Evolutionary conservation across 805 yeast genomes (phyloP), one percentile per base, ranked within the genome.

Genomic region (Kazachstania kunashirensis): DNA sequence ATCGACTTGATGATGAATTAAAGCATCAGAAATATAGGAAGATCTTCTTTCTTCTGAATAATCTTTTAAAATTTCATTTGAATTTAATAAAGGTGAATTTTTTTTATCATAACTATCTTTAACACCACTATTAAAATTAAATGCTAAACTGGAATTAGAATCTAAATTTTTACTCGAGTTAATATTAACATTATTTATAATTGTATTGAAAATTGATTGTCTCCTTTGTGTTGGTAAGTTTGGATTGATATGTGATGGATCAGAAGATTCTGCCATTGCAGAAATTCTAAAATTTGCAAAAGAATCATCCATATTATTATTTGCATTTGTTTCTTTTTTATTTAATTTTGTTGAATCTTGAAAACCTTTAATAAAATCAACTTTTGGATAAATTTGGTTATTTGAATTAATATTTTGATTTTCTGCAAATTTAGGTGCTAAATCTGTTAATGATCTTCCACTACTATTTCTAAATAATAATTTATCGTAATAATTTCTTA

Each of bases 11-110:
- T 50, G 41, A 36, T 59, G 59, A 18, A 77, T 71, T 40, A 73
- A 65, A 3, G 71, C 61, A 50, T 79, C 89, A 2, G 86, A 83
- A 10, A 84, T 77, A 52, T 76, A 80, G 37, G 80, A 72, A 11
- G 88, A 85, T 57, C 92, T 70, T 57, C 92, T 68, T 9, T 81
- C 73, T n/a, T 12, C 21, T 8, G 38, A 29, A 18, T 21, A 17
- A 24, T 29, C 16, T 11, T 24, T 16, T 11, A 23, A 23, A 11
- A 23, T 9, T 11, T 23, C 11, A 9, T 8, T 23, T 23, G 24
- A 11, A 9, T 11, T 23, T 23, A 23, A 11, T 23, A 11, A 11
- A 8, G 11, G 24, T 9, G 24, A 23, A 11, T 23, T 23, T 26
- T 26, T 18, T 7, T 14, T 18, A 11, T 7, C 17, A 26, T 8